Base-by-base conservation (phyloP, 2,329 filamentous ascomycete species). In the Fusarium sp. region DNA sequence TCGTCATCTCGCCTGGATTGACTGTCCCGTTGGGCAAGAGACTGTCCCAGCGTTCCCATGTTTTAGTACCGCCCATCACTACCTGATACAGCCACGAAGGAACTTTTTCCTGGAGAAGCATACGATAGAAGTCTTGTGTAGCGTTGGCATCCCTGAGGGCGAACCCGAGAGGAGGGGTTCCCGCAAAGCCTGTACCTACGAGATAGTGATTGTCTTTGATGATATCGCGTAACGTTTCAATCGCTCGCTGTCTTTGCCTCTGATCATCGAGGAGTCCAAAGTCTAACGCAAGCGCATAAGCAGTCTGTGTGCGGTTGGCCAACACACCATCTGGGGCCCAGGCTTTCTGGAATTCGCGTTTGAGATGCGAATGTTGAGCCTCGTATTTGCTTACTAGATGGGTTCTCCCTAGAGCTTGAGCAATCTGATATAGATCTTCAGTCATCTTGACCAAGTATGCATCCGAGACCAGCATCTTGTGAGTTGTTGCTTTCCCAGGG, bases 11-110 rank as follows among this genome's bases (percentile, higher is more conserved):
- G 1, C 80, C 78, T 0, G 77, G 73, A 50, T 83, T 83, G 13
- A 83, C 64, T 0, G 61, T 72, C 0, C 80, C 80, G 52, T 83
- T 71, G 0, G 78, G 72, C 1, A 82, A 65, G 29, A 83, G 70
- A 26, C 76, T 79, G 44, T 84, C 80, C 81, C 81, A 83, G 3
- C 82, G 75, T 59, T 84, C 81, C 81, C 81, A 84, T 0, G 78
- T 80, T 0, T 81, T 83, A 0, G 81, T 83, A 0, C 75, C 81
- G 9, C 74, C 73, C 76, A 79, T 77, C 0, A 73, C 75, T 6
- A 84, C 76, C 11, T 79, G 80, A 46, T 82, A 83, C 1, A 84
- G 67, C 81, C 81, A 84, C 0, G 77, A 80, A 0, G 80, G 81
- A 1, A 77, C 75, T 4, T 75, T 67, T 6, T 75, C 79, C 63